These are phyloP conservation scores for Pseudogymnoascus sp. DNA, from an alignment of 2,329 filamentous ascomycete genomes.

Conservation along the genomic window DNA sequence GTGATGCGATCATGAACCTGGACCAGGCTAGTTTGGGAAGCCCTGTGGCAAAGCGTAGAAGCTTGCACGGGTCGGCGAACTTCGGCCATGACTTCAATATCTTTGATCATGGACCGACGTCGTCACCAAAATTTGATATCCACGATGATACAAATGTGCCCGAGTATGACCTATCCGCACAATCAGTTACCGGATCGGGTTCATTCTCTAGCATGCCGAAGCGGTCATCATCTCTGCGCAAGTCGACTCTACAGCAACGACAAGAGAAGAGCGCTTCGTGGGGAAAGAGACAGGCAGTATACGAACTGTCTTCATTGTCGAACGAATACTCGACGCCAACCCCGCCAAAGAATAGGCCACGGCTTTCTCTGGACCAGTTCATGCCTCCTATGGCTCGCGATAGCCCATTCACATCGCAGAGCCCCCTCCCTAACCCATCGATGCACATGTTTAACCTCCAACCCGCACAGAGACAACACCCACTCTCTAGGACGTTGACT, in stretches of 20 bases:
- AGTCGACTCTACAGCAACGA: slow-evolving; percentile 81
- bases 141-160: slow-evolving; percentile 40
- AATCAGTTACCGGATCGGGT: slow-evolving; percentile 27
- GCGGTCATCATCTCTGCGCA: slow-evolving; percentile 69
- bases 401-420: slow-evolving; percentile 53
- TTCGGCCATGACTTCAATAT: slow-evolving; percentile 61
- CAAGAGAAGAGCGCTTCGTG: slow-evolving; percentile 56
- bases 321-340: slow-evolving; percentile 43
- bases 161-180: slow-evolving; percentile 48
- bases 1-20: slow-evolving; percentile 80
- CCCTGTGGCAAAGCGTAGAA: slow-evolving; percentile 84
- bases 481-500: slow-evolving; percentile 77
- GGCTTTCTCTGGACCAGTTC: slow-evolving; percentile 74
- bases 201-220: slow-evolving; percentile 48
- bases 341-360: slow-evolving; percentile 54
- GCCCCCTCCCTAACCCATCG: slow-evolving; percentile 45
- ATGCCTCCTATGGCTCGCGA: slow-evolving; percentile 58
- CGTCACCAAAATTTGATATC: slow-evolving; percentile 41
- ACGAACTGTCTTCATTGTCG: slow-evolving; percentile 42
- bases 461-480: slow-evolving; percentile 56
- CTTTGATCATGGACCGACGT: slow-evolving; percentile 55
- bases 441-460: slow-evolving; percentile 41
- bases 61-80: slow-evolving; percentile 67
- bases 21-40: slow-evolving; percentile 73
- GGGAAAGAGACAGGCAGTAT: slow-evolving; percentile 51